Evolutionary conservation across 495 filamentous ascomycete species (phyloP), one percentile per base, ranked within the genome.

Genomic region (Penicillium paxilli): DNA sequence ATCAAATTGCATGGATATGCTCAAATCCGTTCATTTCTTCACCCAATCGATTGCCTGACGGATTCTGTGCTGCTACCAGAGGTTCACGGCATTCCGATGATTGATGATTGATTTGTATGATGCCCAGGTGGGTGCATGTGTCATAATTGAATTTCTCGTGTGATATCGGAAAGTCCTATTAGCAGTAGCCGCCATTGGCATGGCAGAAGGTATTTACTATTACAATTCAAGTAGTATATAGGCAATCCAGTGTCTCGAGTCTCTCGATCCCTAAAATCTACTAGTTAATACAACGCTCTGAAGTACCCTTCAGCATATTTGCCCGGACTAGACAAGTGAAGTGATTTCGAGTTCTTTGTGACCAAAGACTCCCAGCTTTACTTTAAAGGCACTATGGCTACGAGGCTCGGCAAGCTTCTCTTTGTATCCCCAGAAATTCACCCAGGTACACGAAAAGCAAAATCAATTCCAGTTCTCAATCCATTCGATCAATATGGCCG

Each of bases 401-500:
- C 63, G 57, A 52, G 44, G 0, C 63, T 62, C 25, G 21, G 68
- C 33, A 71, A 62, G 22, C 26, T 58, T 14, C 62, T 75, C 16
- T 63, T 68, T 37, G 40, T 54, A 32, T 66, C 76, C 37, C 78
- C 78, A 2, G 70, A 77, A 50, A 58, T 81, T 67, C 92, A 95
- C 64, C 90, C 90, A 1, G 74, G 85, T 68, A 95, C 87, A 65
- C 78, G 79, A 14, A 95, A 95, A 66, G 92, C 92, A 26, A 82
- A 80, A 35, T 88, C 88, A 0, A 84, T 97, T 44, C 93, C 92
- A 0, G 64, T 89, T 26, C 67, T 97, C 23, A 97, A 97, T 66
- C 86, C 88, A 8, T 62, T 90, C 54, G 83, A 95, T 60, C 65
- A 83, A 55, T 90, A 98, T 80, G 92, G 93, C 41, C 82, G 92